Evolutionary conservation across 768 basidiomycete species (phyloP), one percentile per base, ranked within the genome.

Genomic region (Hericium coralloides): DNA sequence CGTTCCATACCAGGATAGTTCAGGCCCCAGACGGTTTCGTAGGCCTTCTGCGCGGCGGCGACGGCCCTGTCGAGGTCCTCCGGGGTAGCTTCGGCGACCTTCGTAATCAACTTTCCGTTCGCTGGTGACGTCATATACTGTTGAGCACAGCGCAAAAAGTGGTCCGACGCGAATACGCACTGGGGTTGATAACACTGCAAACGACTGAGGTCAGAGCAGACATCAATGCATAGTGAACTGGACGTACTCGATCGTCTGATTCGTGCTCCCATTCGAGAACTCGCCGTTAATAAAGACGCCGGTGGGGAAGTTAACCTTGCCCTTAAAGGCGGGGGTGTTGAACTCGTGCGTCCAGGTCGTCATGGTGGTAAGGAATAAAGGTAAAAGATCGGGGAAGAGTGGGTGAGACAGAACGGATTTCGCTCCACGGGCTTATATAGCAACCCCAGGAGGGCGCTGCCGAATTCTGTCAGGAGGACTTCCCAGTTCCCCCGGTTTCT

Each of bases 1-100:
- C 89, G 82, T 55, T 73, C 62, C 5, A 63, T 10, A n/a, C 83
- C 87, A 4, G 83, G 70, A n/a, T 69, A 65, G 57, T 85, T 82
- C 56, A 83, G 69, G 37, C 89, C 89, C 89, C 92, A 92, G 38
- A 69, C 66, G 8, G 79, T 82, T 15, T 87, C 80, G 68, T 77
- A 81, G 1, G 83, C 80, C 64, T 76, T 79, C 57, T 81, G 76
- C 0, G 88, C 88, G 41, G 78, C 84, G 4, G 74, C 70, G 57
- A 92, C 91, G 0, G 92, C 92, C 49, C 68, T 63, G 68, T 95
- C 87, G 59, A 95, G 82, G 65, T 95, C 92, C 60, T 81, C 77
- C 9, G 76, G 57, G 1, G 81, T 81, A 25, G 77, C 91, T 65
- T 80, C 82, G 0, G 80, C 69, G 59, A 91, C 70, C 39, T 74